Percentiles rank a stretch among this genome's conserved stretches.
These are phyloP conservation scores for Tirmania nivea DNA, from an alignment of 495 filamentous ascomycete species.

Conservation along the genomic window DNA sequence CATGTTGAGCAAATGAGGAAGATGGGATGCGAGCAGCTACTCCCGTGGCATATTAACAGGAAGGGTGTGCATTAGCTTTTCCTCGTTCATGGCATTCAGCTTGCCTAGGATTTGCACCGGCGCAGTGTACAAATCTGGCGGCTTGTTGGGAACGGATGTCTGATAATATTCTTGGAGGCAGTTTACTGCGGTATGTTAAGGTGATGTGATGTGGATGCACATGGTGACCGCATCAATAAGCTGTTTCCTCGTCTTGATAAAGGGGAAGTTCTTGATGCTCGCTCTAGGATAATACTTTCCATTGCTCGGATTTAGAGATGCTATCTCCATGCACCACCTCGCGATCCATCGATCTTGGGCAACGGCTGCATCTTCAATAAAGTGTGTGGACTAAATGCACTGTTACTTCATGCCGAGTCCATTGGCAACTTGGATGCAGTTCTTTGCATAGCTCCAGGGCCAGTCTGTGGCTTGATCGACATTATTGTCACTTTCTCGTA, in stretches of 20 bases:
- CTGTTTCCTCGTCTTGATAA: conserved; percentile 13
- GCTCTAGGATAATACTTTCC: neutral
- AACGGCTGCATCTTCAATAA: conserved; percentile 23
- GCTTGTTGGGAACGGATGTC: conserved; percentile 26
- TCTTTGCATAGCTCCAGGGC: conserved; percentile 32
- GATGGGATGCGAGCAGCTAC: conserved; percentile 25
- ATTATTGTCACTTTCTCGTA: conserved; percentile 6
- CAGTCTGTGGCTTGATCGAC: conserved; percentile 22
- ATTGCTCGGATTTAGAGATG: conserved; percentile 12
- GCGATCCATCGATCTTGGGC: conserved; percentile 18
- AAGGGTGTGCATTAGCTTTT: conserved; percentile 21
- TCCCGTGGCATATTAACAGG: conserved; percentile 22
- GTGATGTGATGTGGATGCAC: conserved; percentile 31
- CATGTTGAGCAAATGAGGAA: conserved; percentile 27
- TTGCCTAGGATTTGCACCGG: conserved; percentile 17
- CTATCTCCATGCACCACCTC: conserved; percentile 23
- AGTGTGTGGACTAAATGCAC: conserved; percentile 27
- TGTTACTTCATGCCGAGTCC: conserved; percentile 27
- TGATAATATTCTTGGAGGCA: conserved; percentile 32
- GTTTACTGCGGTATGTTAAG: conserved; percentile 29
- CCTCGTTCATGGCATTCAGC: conserved; percentile 18
- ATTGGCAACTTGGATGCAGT: conserved; percentile 28
- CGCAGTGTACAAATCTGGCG: conserved; percentile 21
- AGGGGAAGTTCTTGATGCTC: neutral
- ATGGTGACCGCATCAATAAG: conserved; percentile 20